These are phyloP conservation scores for Tubosaeta sp. DNA, from an alignment of 768 basidiomycete species.

Conservation along the genomic window DNA sequence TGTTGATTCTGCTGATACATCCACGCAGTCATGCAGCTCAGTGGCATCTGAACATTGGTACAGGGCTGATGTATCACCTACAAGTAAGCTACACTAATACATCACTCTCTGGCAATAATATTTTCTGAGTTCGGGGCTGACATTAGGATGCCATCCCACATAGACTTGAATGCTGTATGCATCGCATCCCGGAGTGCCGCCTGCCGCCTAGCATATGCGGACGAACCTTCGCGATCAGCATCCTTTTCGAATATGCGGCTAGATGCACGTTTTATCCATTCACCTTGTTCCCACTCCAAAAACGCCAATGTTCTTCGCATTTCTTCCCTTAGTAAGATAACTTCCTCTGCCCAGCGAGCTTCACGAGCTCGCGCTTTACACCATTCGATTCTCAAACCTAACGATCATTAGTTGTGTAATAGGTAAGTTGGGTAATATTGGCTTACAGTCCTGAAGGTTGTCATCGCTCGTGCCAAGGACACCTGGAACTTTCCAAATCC, in stretches of 20 bases:
- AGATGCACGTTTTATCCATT: not conserved
- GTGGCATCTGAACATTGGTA: too few species aligned
- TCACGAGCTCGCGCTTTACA: constrained; percentile 17
- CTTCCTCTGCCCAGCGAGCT: not conserved
- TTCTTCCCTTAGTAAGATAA: not conserved
- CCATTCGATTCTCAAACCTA: not conserved
- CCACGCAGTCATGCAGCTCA: too few species aligned
- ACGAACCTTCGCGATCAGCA: not conserved
- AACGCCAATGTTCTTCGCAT: not conserved
- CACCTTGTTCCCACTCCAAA: not conserved
- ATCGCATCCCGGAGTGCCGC: not conserved
- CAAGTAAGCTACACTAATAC: too few species aligned
- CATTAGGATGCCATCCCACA: too few species aligned
- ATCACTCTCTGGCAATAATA: too few species aligned
- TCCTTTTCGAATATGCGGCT: not conserved
- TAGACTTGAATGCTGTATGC: not conserved
- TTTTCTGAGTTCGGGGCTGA: too few species aligned
- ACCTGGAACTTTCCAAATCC: constrained; percentile 1
- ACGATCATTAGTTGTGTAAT: too few species aligned
- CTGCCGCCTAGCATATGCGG: not conserved
- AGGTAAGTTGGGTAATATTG: too few species aligned
- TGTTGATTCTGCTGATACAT: too few species aligned
- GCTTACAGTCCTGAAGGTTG: not conserved
- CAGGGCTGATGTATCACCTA: too few species aligned
- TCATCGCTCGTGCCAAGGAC: not conserved